phyloP scores from a whole-genome alignment of 2,329 filamentous ascomycete genomes.

The Fusarium sp. region DNA sequence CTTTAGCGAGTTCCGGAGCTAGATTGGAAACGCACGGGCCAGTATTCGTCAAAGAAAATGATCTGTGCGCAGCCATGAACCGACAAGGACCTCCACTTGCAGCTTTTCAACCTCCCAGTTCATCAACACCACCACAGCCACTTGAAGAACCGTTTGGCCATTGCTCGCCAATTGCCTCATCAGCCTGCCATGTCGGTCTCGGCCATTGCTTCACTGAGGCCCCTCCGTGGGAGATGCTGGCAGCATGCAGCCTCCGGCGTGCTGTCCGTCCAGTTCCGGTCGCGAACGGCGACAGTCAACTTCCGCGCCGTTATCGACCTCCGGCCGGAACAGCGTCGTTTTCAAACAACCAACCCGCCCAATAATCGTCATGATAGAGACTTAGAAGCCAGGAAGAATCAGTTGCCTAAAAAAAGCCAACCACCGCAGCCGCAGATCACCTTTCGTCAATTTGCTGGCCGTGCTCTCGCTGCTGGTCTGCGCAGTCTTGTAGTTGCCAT shows the following conservation, averaged over 20 bases:
- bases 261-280: slow-evolving; percentile 48
- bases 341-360: slow-evolving; percentile 41
- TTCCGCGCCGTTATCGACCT: slow-evolving; percentile 48
- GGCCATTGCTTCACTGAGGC: slow-evolving; percentile 50
- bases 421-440: slow-evolving; percentile 44
- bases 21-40: slow-evolving; percentile 35
- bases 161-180: slow-evolving; percentile 9
- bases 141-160: neutral
- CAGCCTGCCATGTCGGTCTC: slow-evolving; percentile 48
- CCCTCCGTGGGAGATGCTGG: slow-evolving; percentile 46
- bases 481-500: slow-evolving; percentile 50
- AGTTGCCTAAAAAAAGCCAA: slow-evolving; percentile 40
- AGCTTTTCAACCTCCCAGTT: slow-evolving; percentile 27
- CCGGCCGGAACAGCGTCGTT: slow-evolving; percentile 42
- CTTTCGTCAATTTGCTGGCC: slow-evolving; percentile 46
- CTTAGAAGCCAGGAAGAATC: slow-evolving; percentile 33
- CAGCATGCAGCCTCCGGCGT: slow-evolving; percentile 45
- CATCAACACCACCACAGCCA: slow-evolving; percentile 10
- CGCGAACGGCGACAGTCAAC: slow-evolving; percentile 43
- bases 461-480: slow-evolving; percentile 48
- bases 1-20: slow-evolving; percentile 1
- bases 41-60: slow-evolving; percentile 26
- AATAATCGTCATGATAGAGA: slow-evolving; percentile 20
- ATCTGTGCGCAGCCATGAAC: slow-evolving; percentile 37
- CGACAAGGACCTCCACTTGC: slow-evolving; percentile 10